A percentile compares a stretch with the other conserved stretches of the same genome.
Conservation (phyloP, 2,329 filamentous ascomycete species). For the Fusarium sacchari region DNA sequence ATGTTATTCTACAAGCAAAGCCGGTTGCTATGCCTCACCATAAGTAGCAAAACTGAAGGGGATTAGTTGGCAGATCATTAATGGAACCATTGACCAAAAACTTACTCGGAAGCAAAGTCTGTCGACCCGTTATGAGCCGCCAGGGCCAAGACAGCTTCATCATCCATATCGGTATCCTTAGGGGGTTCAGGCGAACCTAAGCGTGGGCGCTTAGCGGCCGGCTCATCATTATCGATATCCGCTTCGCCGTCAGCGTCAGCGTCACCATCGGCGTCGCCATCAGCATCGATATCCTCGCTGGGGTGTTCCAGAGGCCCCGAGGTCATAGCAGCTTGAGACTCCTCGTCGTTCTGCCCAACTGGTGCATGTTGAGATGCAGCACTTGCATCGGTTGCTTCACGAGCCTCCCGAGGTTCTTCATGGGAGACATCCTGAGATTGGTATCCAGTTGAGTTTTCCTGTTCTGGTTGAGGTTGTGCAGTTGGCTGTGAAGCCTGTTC, state of each 20-base stretch:
- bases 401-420: slow-evolving; percentile 11
- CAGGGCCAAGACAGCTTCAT: slow-evolving; percentile 60
- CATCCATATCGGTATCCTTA: slow-evolving; percentile 54
- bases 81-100: neutral
- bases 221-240: slow-evolving; percentile 51
- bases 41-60: slow-evolving; percentile 51
- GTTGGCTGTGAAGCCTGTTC: neutral
- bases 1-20: slow-evolving; percentile 12
- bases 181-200: slow-evolving; percentile 46
- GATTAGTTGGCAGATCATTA: slow-evolving; percentile 5
- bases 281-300: slow-evolving; percentile 40
- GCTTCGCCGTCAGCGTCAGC: slow-evolving; percentile 42
- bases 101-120: slow-evolving; percentile 58
- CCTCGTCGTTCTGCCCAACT: slow-evolving; percentile 9
- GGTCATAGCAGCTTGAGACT: neutral
- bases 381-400: slow-evolving; percentile 15
- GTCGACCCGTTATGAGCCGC: slow-evolving; percentile 54
- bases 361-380: slow-evolving; percentile 5
- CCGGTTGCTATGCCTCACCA: slow-evolving; percentile 50
- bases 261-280: slow-evolving; percentile 47
- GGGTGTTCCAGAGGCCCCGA: slow-evolving; percentile 15
- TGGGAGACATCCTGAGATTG: slow-evolving; percentile 9
- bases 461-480: neutral
- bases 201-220: slow-evolving; percentile 54
- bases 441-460: neutral